Evolutionary conservation across 768 basidiomycete genomes (phyloP).

Genomic region (Mycena vulgaris): DNA sequence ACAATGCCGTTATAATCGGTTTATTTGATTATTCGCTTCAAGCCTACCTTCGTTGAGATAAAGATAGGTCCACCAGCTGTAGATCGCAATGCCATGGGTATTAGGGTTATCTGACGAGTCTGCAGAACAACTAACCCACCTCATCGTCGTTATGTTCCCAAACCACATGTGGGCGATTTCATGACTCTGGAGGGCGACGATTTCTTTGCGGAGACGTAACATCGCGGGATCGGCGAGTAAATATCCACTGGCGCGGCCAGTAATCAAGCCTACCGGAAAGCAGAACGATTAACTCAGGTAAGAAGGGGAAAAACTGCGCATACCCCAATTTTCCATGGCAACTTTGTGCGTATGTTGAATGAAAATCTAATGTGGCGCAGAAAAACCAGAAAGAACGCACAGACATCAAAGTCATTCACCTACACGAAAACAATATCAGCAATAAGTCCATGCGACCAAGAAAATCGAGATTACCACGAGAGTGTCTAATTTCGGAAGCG

Average conservation of each 20-base stretch:
- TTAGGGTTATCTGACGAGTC: neutral
- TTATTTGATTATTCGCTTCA: neutral
- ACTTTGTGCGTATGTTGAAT: neutral
- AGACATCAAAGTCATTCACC: slow-evolving; percentile 29
- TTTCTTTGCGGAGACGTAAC: slow-evolving; percentile 72
- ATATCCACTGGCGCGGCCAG: slow-evolving; percentile 77
- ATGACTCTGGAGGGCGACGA: slow-evolving; percentile 74
- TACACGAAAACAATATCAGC: neutral
- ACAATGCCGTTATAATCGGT: slow-evolving; percentile 5
- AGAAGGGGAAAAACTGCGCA: neutral
- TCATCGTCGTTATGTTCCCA: slow-evolving; percentile 82
- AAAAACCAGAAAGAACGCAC: slow-evolving; percentile 8
- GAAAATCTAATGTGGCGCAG: neutral
- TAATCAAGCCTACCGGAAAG: slow-evolving; percentile 69
- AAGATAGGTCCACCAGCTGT: slow-evolving; percentile 66
- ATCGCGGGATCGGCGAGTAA: slow-evolving; percentile 69
- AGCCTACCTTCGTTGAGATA: slow-evolving; percentile 68
- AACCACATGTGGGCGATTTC: slow-evolving; percentile 79
- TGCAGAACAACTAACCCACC: slow-evolving; percentile 47
- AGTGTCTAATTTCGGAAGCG: slow-evolving; percentile 84
- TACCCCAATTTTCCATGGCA: slow-evolving; percentile 33
- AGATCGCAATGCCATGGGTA: neutral
- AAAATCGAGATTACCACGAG: slow-evolving; percentile 61
- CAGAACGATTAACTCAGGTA: neutral
- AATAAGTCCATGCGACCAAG: neutral